phyloP scores from a whole-genome alignment of 106 monocot genomes.

The Allium cepa region DNA sequence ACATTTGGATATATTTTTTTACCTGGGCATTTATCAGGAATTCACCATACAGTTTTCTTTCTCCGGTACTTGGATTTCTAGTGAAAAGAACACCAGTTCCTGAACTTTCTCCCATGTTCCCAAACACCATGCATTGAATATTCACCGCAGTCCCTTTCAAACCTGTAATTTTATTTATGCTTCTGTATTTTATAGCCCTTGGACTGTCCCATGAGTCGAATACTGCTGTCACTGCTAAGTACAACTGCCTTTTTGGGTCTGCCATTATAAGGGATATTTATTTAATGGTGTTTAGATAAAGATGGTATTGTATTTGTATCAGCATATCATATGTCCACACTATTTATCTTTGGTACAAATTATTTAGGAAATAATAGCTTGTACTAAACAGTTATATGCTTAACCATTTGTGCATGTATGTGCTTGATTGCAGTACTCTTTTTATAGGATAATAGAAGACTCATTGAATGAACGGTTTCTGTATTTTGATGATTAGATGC shows the following conservation, averaged over 20 bases:
- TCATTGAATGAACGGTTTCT: too few species aligned
- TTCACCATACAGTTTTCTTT: slow-evolving; percentile 93
- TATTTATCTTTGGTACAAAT: too few species aligned
- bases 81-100: slow-evolving; percentile 99
- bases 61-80: slow-evolving; percentile 89
- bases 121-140: slow-evolving; percentile 96
- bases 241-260: slow-evolving; percentile 80
- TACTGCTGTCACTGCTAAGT: slow-evolving; percentile 72
- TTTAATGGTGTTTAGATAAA: too few species aligned
- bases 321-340: too few species aligned
- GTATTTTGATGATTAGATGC: too few species aligned
- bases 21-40: slow-evolving; percentile 98
- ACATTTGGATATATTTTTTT: background rate
- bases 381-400: too few species aligned
- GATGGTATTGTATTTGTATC: too few species aligned
- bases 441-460: too few species aligned
- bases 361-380: too few species aligned
- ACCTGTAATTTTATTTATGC: slow-evolving; percentile 84
- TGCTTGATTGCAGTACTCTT: too few species aligned
- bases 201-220: slow-evolving; percentile 96
- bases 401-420: too few species aligned
- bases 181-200: slow-evolving; percentile 84
- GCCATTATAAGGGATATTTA: background rate
- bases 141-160: slow-evolving; percentile 95
- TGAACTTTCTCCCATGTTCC: slow-evolving; percentile 94